These are phyloP conservation scores for Musa schizocarpa DNA, from an alignment of 176 grass and related monocot genomes.

Conservation along the genomic window DNA sequence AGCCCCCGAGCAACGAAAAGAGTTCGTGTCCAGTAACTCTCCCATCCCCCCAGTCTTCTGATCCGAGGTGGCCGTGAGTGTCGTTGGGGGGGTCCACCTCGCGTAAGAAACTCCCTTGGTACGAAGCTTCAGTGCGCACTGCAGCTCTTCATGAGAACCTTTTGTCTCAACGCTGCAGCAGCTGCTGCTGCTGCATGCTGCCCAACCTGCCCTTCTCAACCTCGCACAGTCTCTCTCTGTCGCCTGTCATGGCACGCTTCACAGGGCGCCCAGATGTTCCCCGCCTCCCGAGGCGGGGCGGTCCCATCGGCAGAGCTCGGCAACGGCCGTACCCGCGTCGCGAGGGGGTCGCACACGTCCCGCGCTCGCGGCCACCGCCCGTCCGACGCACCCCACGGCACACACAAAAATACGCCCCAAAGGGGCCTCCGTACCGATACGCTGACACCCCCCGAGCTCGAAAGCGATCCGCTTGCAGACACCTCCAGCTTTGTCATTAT, in stretches of 20 bases:
- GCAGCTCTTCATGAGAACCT: too few relatives aligned
- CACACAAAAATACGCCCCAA: neutral
- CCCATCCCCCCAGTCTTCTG: too few relatives aligned
- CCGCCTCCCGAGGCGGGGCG: neutral
- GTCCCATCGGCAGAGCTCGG: neutral
- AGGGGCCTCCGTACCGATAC: slow-evolving; percentile 32
- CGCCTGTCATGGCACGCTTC: neutral
- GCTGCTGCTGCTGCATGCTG: neutral
- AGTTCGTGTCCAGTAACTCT: too few relatives aligned
- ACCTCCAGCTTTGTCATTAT: neutral
- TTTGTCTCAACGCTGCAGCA: neutral
- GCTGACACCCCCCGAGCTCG: slow-evolving; percentile 29
- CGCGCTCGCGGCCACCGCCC: neutral
- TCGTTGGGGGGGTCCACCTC: too few relatives aligned
- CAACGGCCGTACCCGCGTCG: neutral
- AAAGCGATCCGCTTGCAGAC: slow-evolving; percentile 25
- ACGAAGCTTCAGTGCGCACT: too few relatives aligned
- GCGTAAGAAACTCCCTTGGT: too few relatives aligned
- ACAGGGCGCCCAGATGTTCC: neutral
- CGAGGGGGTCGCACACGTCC: neutral
- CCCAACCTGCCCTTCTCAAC: neutral
- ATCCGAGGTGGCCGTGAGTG: too few relatives aligned
- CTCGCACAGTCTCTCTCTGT: neutral
- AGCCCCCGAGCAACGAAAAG: too few relatives aligned
- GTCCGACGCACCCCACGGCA: neutral